Percentiles rank a stretch among this genome's conserved stretches.
Conservation (phyloP, 148 eudicot species). For the Simmondsia chinensis region DNA sequence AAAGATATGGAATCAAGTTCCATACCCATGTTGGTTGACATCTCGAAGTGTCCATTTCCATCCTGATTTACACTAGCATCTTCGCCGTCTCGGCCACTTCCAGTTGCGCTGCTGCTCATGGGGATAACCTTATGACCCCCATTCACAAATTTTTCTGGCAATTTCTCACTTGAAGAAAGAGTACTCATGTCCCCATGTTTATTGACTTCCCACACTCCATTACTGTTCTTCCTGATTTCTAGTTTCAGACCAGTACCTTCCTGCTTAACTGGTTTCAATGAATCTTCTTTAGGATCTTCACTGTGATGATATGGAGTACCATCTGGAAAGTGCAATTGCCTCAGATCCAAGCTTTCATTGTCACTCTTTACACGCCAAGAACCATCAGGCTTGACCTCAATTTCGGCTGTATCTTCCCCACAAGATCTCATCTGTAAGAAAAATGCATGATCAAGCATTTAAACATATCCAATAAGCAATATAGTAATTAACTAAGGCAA, state of each 20-base stretch:
- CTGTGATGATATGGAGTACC: slow-evolving; percentile 35
- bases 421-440: slow-evolving; percentile 50
- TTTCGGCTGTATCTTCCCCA: slow-evolving; percentile 83
- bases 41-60: slow-evolving; percentile 33
- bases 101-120: slow-evolving; percentile 64
- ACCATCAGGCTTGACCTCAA: slow-evolving; percentile 95
- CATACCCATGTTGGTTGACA: slow-evolving; percentile 28
- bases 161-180: slow-evolving; percentile 30
- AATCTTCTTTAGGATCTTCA: slow-evolving; percentile 34
- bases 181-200: slow-evolving; percentile 31
- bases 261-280: slow-evolving; percentile 33
- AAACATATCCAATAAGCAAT: no score
- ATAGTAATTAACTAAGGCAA: no score
- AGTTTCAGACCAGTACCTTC: slow-evolving; percentile 48
- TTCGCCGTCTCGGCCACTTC: slow-evolving; percentile 53
- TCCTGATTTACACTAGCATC: slow-evolving; percentile 57
- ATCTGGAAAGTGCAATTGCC: slow-evolving; percentile 60
- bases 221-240: slow-evolving; percentile 51
- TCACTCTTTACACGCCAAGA: slow-evolving; percentile 93
- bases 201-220: slow-evolving; percentile 65
- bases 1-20: slow-evolving; percentile 49
- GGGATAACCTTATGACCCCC: slow-evolving; percentile 32
- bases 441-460: not conserved
- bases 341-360: slow-evolving; percentile 39
- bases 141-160: slow-evolving; percentile 21